Percentiles rank a stretch among this genome's conserved stretches.
Evolutionary conservation across 2,329 filamentous ascomycete species (phyloP).

Genomic region (Lecanosticta acicola): DNA sequence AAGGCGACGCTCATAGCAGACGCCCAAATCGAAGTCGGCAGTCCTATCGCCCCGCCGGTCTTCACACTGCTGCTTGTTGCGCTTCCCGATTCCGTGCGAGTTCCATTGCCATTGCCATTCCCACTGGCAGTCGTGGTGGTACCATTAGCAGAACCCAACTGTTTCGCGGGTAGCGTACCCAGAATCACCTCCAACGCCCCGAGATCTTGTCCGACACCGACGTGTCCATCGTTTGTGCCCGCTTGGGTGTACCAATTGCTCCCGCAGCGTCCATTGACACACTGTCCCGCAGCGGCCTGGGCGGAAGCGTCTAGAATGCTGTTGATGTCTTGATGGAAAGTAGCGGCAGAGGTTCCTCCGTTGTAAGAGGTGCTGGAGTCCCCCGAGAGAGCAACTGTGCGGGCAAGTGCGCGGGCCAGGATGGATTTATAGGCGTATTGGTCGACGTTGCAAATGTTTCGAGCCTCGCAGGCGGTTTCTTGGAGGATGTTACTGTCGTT

Average conservation of each 20-base stretch:
- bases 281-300: conserved; percentile 48
- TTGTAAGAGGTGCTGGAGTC: conserved; percentile 33
- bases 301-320: conserved; percentile 40
- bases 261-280: conserved; percentile 44
- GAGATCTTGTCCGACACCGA: conserved; percentile 51
- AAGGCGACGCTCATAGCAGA: no score
- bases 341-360: conserved; percentile 34
- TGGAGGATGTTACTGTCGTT: conserved; percentile 45
- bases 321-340: conserved; percentile 8
- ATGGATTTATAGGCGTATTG: conserved; percentile 70
- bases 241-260: conserved; percentile 34
- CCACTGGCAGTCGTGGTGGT: background rate
- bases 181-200: conserved; percentile 47
- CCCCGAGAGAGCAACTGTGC: conserved; percentile 7
- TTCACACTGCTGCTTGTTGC: background rate
- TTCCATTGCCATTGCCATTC: background rate
- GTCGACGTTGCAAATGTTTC: conserved; percentile 59
- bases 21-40: background rate
- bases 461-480: conserved; percentile 62
- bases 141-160: conserved; percentile 6
- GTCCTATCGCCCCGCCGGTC: background rate
- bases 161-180: conserved; percentile 30
- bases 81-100: no score
- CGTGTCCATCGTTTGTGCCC: conserved; percentile 37
- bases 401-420: conserved; percentile 40